Evolutionary conservation across 2,329 filamentous ascomycete genomes (phyloP).

Genomic region (Xylaria sp.): DNA sequence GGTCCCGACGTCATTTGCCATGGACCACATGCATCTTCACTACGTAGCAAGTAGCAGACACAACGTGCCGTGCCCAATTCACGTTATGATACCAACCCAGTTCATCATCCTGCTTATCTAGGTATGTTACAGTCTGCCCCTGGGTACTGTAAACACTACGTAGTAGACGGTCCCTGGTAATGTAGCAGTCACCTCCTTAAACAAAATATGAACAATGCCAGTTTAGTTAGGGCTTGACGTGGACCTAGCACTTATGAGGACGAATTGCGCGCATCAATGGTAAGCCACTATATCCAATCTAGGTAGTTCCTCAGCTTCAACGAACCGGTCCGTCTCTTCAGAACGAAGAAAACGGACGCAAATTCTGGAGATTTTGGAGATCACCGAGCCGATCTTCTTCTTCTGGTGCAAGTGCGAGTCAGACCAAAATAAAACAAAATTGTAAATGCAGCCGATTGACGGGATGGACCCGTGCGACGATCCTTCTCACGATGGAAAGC

Average conservation of each 20-base stretch:
- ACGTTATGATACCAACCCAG: not conserved
- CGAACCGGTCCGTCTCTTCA: constrained; percentile 12
- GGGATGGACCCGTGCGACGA: too few species aligned
- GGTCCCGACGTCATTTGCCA: not conserved
- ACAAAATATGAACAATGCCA: not conserved
- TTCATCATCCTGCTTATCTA: not conserved
- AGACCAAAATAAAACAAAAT: too few species aligned
- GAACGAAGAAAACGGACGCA: too few species aligned
- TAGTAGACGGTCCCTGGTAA: not conserved
- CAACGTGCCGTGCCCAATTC: not conserved
- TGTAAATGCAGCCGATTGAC: not conserved
- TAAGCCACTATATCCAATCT: not conserved
- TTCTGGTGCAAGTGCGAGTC: not conserved
- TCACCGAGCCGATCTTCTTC: not conserved
- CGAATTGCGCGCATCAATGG: not conserved
- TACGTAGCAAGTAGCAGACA: not conserved
- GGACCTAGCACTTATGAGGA: not conserved
- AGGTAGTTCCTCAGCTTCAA: constrained; percentile 5
- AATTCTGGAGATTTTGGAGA: too few species aligned
- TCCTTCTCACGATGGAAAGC: too few species aligned
- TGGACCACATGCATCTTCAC: not conserved
- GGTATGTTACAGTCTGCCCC: not conserved
- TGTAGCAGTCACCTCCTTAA: not conserved
- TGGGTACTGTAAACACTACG: not conserved
- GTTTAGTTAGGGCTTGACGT: not conserved